Conservation (phyloP, 768 basidiomycete species). For the Cytidiella melzeri region DNA sequence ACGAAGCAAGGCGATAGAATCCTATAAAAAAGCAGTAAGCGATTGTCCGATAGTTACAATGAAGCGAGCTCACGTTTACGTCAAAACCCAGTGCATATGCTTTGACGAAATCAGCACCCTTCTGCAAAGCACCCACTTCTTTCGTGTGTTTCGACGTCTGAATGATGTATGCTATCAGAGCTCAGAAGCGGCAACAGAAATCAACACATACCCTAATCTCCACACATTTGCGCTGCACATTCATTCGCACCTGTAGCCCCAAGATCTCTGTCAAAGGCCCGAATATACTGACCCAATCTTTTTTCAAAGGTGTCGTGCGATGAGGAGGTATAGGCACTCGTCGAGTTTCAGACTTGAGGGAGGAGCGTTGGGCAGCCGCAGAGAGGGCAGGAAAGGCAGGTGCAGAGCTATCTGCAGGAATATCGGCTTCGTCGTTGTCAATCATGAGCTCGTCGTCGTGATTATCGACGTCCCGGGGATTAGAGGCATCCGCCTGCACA, state of each 20-base stretch:
- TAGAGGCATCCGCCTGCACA: constrained; percentile 3
- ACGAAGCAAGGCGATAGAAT: constrained; percentile 90
- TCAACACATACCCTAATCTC: constrained; percentile 76
- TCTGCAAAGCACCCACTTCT: constrained; percentile 89
- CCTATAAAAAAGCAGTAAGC: constrained; percentile 39
- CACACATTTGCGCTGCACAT: constrained; percentile 80
- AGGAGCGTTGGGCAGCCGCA: constrained; percentile 46
- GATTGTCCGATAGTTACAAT: constrained; percentile 66
- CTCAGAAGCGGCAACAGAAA: not conserved
- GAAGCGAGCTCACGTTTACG: constrained; percentile 68
- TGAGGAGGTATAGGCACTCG: constrained; percentile 92
- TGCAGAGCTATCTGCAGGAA: constrained; percentile 41
- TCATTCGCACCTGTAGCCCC: constrained; percentile 96
- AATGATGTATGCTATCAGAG: not conserved
- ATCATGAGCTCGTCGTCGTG: constrained; percentile 63
- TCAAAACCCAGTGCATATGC: constrained; percentile 94
- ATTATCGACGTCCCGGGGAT: constrained; percentile 16
- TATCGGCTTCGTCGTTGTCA: constrained; percentile 40
- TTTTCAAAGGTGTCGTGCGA: constrained; percentile 94
- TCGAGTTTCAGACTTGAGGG: constrained; percentile 78
- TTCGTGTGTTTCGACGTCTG: constrained; percentile 95
- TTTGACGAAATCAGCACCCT: constrained; percentile 95
- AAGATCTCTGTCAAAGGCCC: constrained; percentile 93
- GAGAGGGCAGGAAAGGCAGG: constrained; percentile 69
- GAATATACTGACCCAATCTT: constrained; percentile 94